These are phyloP conservation scores for Catunica adiposa DNA, from an alignment of 2,329 filamentous ascomycete genomes.

Conservation along the genomic window DNA sequence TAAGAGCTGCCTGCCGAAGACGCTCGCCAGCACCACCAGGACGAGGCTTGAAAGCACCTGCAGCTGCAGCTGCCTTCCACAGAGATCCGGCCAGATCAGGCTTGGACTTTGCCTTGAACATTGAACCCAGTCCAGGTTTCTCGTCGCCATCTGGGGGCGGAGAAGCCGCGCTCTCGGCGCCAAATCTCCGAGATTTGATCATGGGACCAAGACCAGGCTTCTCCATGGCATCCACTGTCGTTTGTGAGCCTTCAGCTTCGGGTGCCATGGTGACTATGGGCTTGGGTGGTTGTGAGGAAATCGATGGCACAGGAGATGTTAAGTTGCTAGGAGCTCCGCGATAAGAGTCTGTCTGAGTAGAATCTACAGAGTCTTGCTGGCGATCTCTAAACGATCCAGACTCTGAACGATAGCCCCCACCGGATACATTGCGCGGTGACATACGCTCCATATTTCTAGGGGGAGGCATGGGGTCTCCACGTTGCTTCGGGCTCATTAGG, in stretches of 20 bases:
- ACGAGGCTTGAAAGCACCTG: slow-evolving; percentile 60
- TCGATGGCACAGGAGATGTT: slow-evolving; percentile 14
- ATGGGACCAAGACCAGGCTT: slow-evolving; percentile 71
- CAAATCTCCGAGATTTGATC: slow-evolving; percentile 54
- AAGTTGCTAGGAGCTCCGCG: slow-evolving; percentile 12
- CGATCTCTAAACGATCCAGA: slow-evolving; percentile 15
- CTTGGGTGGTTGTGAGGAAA: slow-evolving; percentile 13
- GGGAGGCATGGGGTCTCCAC: slow-evolving; percentile 27
- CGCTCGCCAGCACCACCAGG: slow-evolving; percentile 74
- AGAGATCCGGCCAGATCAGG: slow-evolving; percentile 60
- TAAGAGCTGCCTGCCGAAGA: slow-evolving; percentile 45
- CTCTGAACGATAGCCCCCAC: slow-evolving; percentile 13
- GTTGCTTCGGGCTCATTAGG: slow-evolving; percentile 35
- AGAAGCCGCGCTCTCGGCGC: slow-evolving; percentile 27
- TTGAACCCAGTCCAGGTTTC: slow-evolving; percentile 70
- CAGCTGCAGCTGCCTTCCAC: slow-evolving; percentile 60
- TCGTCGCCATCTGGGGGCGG: slow-evolving; percentile 23
- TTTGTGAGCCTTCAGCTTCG: slow-evolving; percentile 17
- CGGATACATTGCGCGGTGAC: slow-evolving; percentile 29
- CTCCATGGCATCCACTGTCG: slow-evolving; percentile 19
- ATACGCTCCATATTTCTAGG: slow-evolving; percentile 36
- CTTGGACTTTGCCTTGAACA: slow-evolving; percentile 70
- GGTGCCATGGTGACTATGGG: slow-evolving; percentile 14
- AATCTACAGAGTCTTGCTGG: slow-evolving; percentile 14
- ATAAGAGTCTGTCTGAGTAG: slow-evolving; percentile 11